Evolutionary conservation across 352 stramenopile genomes (phyloP).

Genomic region (Globisporangium viniferum): DNA sequence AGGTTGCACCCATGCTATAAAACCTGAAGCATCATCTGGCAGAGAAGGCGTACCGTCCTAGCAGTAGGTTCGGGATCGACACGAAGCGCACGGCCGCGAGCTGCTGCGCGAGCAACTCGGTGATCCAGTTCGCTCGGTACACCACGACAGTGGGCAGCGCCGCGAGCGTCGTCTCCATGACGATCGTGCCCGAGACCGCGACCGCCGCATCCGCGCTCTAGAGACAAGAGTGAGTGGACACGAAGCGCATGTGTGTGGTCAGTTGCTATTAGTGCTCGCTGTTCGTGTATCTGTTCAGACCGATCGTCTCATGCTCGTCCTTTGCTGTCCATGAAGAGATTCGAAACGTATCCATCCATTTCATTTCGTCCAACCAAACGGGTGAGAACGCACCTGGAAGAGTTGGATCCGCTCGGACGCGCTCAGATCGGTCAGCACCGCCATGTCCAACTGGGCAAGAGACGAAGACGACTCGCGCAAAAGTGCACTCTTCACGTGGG

Average conservation of each 20-base stretch:
- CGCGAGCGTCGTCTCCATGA: slow-evolving; percentile 58
- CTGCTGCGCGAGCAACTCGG: slow-evolving; percentile 44
- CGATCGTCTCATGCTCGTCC: neutral
- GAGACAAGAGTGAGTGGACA: neutral
- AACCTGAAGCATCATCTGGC: neutral
- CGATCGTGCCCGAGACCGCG: slow-evolving; percentile 69
- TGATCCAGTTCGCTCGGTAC: slow-evolving; percentile 65
- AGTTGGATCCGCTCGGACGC: slow-evolving; percentile 19
- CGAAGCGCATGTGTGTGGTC: neutral
- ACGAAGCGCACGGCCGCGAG: slow-evolving; percentile 66
- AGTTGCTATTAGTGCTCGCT: neutral
- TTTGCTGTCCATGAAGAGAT: neutral
- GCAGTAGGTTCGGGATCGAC: slow-evolving; percentile 71
- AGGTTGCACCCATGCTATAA: neutral
- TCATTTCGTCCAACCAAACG: neutral
- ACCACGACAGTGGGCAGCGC: slow-evolving; percentile 62
- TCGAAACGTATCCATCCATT: neutral
- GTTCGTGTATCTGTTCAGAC: neutral
- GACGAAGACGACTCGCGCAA: slow-evolving; percentile 7
- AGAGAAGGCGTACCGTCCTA: slow-evolving; percentile 34
- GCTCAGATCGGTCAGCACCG: slow-evolving; percentile 25
- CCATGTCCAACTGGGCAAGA: slow-evolving; percentile 5
- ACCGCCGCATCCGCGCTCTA: slow-evolving; percentile 49
- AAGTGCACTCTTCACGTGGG: slow-evolving; percentile 20
- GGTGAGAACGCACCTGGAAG: slow-evolving; percentile 26